A percentile compares a stretch with the other conserved stretches of the same genome.
These are phyloP conservation scores for Pythium pectinolyticum DNA, from an alignment of 352 stramenopile species.

Conservation along the genomic window DNA sequence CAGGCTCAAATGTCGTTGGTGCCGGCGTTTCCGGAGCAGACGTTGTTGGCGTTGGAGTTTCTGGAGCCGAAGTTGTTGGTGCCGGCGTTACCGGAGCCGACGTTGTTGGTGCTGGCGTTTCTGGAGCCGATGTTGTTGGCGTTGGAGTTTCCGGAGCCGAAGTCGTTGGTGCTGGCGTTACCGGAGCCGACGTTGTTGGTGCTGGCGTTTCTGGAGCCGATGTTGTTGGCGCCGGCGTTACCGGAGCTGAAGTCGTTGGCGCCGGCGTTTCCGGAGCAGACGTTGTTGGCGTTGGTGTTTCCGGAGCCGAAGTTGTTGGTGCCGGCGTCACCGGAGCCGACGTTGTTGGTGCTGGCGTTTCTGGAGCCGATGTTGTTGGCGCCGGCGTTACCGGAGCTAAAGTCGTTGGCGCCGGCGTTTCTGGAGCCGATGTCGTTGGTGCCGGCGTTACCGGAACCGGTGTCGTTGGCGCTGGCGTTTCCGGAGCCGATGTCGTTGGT, in stretches of 20 bases:
- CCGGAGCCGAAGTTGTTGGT: not conserved
- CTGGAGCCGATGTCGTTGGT: not conserved
- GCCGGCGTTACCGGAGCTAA: not conserved
- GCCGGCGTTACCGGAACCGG: not conserved
- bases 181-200: constrained; percentile 3
- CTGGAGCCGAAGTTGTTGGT: not conserved
- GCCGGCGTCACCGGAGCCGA: not conserved
- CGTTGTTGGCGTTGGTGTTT: not conserved
- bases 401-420: too few relatives aligned
- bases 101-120: not conserved
- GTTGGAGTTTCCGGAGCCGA: too few relatives aligned
- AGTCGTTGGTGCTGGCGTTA: not conserved
- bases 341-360: not conserved
- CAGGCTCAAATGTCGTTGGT: too few relatives aligned
- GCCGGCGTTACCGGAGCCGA: not conserved
- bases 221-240: not conserved
- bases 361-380: not conserved
- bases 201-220: not conserved
- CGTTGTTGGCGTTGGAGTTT: not conserved
- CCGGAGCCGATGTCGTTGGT: too few relatives aligned
- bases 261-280: not conserved
- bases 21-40: too few relatives aligned
- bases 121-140: not conserved
- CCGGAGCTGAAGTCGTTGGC: not conserved
- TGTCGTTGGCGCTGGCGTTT: not conserved